These are phyloP conservation scores for Yamadazyma buinensis DNA, from an alignment of 1,139 yeast genomes.

Conservation along the genomic window DNA sequence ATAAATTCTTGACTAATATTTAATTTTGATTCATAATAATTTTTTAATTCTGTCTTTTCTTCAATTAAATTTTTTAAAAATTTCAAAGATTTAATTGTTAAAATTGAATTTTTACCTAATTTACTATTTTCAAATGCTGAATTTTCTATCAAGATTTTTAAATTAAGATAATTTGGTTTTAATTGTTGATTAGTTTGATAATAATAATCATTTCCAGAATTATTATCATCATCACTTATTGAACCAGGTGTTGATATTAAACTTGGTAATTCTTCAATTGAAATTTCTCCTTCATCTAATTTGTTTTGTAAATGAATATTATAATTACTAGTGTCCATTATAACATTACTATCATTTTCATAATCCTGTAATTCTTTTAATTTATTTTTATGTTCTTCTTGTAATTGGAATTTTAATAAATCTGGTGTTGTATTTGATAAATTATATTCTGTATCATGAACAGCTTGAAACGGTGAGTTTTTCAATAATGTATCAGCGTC, in stretches of 20 bases:
- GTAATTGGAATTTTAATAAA: conserved; percentile 42
- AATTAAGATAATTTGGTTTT: conserved; percentile 32
- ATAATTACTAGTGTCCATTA: conserved; percentile 30
- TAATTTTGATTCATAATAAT: conserved; percentile 31
- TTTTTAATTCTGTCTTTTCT: conserved; percentile 29
- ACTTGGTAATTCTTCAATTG: conserved; percentile 20
- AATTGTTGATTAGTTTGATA: too few relatives aligned
- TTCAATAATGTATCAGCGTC: conserved; percentile 32
- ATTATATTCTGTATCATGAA: conserved; percentile 22
- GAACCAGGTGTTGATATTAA: conserved; percentile 19
- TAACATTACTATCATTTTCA: conserved; percentile 4
- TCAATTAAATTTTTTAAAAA: conserved; percentile 26
- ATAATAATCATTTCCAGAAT: neutral
- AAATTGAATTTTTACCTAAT: conserved; percentile 32
- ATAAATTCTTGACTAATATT: conserved; percentile 35
- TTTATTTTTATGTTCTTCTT: conserved; percentile 36
- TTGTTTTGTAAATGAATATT: conserved; percentile 34
- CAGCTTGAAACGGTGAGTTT: conserved; percentile 36
- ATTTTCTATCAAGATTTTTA: conserved; percentile 43
- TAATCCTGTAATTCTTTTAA: conserved; percentile 18
- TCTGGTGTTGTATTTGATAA: conserved; percentile 30
- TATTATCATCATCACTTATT: conserved; percentile 13
- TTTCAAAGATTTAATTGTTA: conserved; percentile 29
- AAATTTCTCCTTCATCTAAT: conserved; percentile 29
- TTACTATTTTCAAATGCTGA: conserved; percentile 41